Evolutionary conservation across 192 early-diverging fungal species (phyloP).

Genomic region (Rhizoclosmatium sp.): DNA sequence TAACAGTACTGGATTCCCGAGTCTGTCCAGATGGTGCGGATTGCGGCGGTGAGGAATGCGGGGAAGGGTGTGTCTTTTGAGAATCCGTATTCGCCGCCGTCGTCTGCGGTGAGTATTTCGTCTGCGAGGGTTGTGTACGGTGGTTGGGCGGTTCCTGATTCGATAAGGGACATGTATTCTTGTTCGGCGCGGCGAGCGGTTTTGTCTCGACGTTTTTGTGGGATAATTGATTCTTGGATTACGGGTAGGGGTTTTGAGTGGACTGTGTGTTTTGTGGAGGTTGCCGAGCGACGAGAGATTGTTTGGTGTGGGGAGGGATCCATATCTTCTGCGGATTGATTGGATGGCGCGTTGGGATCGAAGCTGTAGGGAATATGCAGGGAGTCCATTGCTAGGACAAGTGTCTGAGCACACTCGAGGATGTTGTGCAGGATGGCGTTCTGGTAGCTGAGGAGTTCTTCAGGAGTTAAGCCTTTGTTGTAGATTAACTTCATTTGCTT

Average conservation of each 20-base stretch:
- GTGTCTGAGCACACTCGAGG: constrained; percentile 36
- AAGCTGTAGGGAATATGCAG: constrained; percentile 45
- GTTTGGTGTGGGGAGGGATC: background rate
- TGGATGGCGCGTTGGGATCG: constrained; percentile 46
- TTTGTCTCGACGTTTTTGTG: background rate
- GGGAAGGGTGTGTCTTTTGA: constrained; percentile 28
- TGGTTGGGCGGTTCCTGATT: background rate
- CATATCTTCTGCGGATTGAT: background rate
- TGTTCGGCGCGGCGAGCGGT: background rate
- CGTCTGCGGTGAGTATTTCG: background rate
- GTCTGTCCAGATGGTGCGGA: constrained; percentile 48
- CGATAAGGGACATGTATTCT: background rate
- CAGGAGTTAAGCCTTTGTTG: constrained; percentile 37
- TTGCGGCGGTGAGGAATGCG: background rate
- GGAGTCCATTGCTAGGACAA: constrained; percentile 49
- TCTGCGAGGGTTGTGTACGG: background rate
- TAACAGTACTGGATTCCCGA: constrained; percentile 46
- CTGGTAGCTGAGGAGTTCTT: constrained; percentile 39
- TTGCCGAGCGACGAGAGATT: background rate
- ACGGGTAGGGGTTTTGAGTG: no score
- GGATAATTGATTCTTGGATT: background rate
- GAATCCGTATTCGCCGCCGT: constrained; percentile 21
- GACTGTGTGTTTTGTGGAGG: background rate
- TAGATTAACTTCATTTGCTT: constrained; percentile 57
- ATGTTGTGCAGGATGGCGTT: constrained; percentile 46